A percentile compares a stretch with the other conserved stretches of the same genome.
Evolutionary conservation across 2,329 filamentous ascomycete species (phyloP).

Genomic region (Truncatella angustata): DNA sequence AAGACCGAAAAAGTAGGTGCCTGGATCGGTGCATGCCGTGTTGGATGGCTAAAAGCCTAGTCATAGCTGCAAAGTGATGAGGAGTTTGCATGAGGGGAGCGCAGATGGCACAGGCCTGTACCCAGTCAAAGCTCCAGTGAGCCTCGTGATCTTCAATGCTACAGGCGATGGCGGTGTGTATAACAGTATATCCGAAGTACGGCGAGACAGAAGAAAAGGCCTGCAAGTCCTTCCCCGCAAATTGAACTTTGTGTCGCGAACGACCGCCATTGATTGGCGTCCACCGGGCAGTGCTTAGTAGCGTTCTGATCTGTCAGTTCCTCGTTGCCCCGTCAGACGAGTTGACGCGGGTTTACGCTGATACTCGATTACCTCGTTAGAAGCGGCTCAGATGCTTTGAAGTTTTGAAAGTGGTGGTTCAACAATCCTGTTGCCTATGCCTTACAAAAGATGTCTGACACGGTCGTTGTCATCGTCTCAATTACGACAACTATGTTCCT

Average conservation of each 20-base stretch:
- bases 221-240: not conserved
- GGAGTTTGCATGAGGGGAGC: not conserved
- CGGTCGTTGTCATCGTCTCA: not conserved
- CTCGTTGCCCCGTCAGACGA: not conserved
- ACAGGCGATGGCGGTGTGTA: slow-evolving; percentile 1
- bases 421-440: no score
- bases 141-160: not conserved
- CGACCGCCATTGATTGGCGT: not conserved
- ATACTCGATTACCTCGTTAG: not conserved
- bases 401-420: no score
- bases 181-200: not conserved
- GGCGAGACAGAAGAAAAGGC: not conserved
- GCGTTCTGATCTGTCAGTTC: no score
- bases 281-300: no score
- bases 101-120: not conserved
- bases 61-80: slow-evolving; percentile 2
- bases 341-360: not conserved
- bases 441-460: not conserved
- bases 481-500: not conserved
- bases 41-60: not conserved
- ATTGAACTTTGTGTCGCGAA: not conserved
- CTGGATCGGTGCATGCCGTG: not conserved
- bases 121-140: not conserved
- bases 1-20: slow-evolving; percentile 2
- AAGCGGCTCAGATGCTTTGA: not conserved